phyloP scores from a whole-genome alignment of 371 early-diverging fungal genomes.

The Chytridium lagenaria region DNA sequence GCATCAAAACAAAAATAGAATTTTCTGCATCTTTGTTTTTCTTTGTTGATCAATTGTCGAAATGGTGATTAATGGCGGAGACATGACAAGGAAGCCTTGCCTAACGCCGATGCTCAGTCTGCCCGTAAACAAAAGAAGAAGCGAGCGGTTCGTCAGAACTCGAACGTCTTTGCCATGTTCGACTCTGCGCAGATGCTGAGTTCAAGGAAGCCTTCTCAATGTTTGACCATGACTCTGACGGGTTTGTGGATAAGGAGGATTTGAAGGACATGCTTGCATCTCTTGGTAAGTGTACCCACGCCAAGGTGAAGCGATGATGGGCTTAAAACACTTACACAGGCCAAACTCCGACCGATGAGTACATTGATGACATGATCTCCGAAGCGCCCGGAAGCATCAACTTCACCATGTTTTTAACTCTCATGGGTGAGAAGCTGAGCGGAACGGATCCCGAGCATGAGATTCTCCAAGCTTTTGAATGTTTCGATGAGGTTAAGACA shows the following conservation, averaged over 20 bases:
- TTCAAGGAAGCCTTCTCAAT: constrained; percentile 95
- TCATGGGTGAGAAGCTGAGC: constrained; percentile 92
- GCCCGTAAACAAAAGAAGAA: constrained; percentile 76
- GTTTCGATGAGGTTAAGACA: constrained; percentile 83
- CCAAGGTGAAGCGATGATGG: no score
- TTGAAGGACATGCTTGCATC: constrained; percentile 84
- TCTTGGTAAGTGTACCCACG: constrained; percentile 71
- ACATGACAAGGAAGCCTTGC: background rate
- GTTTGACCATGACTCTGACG: constrained; percentile 82
- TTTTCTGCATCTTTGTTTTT: no score
- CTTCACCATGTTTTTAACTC: constrained; percentile 92
- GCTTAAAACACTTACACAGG: no score
- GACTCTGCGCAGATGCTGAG: constrained; percentile 93
- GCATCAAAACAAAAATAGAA: no score
- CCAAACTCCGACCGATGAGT: constrained; percentile 80
- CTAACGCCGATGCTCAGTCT: constrained; percentile 37
- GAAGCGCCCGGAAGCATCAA: constrained; percentile 89
- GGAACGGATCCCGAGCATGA: constrained; percentile 89
- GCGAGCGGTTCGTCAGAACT: constrained; percentile 92
- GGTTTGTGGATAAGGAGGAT: constrained; percentile 75
- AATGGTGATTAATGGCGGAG: background rate
- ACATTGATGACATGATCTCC: constrained; percentile 89
- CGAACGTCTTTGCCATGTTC: constrained; percentile 99
- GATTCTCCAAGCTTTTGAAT: constrained; percentile 85
- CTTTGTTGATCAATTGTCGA: background rate